Conservation (phyloP, 768 basidiomycete genomes). For the Collybia mongolica region DNA sequence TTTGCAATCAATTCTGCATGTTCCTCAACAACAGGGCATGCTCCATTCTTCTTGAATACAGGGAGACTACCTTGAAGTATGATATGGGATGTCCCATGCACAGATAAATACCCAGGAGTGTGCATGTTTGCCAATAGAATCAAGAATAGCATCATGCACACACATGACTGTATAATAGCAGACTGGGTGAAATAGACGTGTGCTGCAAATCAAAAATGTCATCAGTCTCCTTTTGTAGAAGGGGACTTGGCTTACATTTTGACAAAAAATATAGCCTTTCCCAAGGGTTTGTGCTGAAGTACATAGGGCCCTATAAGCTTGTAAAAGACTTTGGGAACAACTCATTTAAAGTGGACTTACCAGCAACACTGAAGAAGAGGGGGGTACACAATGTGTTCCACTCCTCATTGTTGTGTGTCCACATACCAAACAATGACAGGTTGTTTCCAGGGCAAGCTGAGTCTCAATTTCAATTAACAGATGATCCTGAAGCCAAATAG, state of each 20-base stretch:
- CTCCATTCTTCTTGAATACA: background rate
- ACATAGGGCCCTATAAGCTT: conserved; percentile 16
- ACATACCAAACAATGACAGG: conserved; percentile 22
- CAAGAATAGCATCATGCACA: conserved; percentile 27
- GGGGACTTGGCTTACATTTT: conserved; percentile 14
- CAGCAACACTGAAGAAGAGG: too few species aligned
- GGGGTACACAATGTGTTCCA: too few species aligned
- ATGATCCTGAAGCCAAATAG: conserved; percentile 11
- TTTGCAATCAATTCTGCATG: conserved; percentile 6
- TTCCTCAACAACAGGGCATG: conserved; percentile 17
- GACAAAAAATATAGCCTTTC: conserved; percentile 24
- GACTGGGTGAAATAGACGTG: conserved; percentile 31
- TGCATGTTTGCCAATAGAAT: conserved; percentile 18
- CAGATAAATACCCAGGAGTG: conserved; percentile 23
- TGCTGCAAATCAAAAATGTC: conserved; percentile 20
- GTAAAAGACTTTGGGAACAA: too few species aligned
- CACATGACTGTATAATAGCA: conserved; percentile 29
- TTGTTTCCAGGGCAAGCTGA: background rate
- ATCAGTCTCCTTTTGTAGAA: conserved; percentile 10
- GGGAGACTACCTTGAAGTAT: conserved; percentile 14
- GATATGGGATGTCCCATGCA: conserved; percentile 13
- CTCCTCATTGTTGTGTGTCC: too few species aligned
- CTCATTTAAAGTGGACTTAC: too few species aligned
- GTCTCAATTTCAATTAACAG: conserved; percentile 14
- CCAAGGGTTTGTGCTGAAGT: conserved; percentile 23